Conservation (phyloP, 75 land plant genomes). For the Chamaecyparis obtusa region DNA sequence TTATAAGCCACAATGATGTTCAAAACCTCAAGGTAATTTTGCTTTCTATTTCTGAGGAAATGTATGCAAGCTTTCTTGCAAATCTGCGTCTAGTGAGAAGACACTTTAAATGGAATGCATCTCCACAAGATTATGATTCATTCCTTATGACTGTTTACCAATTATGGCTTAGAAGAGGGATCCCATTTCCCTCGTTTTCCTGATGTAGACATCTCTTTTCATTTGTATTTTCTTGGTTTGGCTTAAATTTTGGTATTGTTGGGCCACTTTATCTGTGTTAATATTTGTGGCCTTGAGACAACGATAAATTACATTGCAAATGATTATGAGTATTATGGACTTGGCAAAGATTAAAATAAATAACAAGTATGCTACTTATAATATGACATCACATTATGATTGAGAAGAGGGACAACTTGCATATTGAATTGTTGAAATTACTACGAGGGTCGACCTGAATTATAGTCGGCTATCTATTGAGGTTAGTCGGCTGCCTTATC, state of each 20-base stretch:
- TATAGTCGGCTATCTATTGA: too few species aligned
- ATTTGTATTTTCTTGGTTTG: neutral
- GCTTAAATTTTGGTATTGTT: neutral
- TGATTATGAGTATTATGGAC: too few species aligned
- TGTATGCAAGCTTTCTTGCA: constrained; percentile 23
- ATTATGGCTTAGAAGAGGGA: constrained; percentile 40
- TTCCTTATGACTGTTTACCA: constrained; percentile 57
- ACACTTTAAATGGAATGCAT: constrained; percentile 46
- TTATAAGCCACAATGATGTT: constrained; percentile 31
- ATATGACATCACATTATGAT: too few species aligned
- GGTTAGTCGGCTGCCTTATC: too few species aligned
- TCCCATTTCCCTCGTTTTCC: neutral
- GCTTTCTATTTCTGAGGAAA: constrained; percentile 21
- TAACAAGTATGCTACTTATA: too few species aligned
- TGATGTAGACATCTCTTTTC: neutral
- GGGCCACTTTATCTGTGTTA: too few species aligned
- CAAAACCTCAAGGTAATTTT: constrained; percentile 26
- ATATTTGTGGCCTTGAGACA: too few species aligned
- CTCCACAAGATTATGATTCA: constrained; percentile 42
- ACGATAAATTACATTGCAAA: too few species aligned
- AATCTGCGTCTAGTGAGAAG: constrained; percentile 33
- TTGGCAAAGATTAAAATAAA: too few species aligned
- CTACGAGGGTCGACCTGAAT: too few species aligned
- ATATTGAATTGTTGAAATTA: too few species aligned
- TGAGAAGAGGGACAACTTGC: too few species aligned